These are phyloP conservation scores for Cercospora citrullina DNA, from an alignment of 2,329 filamentous ascomycete species.

Conservation along the genomic window DNA sequence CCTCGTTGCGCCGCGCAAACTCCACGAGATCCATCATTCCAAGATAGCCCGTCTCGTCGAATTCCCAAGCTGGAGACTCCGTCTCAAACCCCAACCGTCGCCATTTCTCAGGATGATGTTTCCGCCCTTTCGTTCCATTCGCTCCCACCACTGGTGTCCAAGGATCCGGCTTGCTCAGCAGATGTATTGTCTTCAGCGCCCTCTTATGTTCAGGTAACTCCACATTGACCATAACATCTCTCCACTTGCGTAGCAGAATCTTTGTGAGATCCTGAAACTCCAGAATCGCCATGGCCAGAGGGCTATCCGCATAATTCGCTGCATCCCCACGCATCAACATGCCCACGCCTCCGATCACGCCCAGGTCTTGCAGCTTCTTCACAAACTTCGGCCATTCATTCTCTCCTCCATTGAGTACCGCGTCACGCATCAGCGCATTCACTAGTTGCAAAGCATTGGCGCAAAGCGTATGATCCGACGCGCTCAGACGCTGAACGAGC, in stretches of 20 bases:
- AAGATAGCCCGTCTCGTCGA: slow-evolving; percentile 80
- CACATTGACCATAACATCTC: slow-evolving; percentile 77
- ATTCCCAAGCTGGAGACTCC: slow-evolving; percentile 83
- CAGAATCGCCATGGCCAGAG: slow-evolving; percentile 80
- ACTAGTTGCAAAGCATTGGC: slow-evolving; percentile 93
- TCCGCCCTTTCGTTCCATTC: slow-evolving; percentile 46
- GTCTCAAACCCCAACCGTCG: slow-evolving; percentile 85
- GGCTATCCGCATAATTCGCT: slow-evolving; percentile 84
- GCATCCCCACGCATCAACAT: slow-evolving; percentile 92
- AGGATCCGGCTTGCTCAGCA: slow-evolving; percentile 56
- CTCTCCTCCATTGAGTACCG: slow-evolving; percentile 72
- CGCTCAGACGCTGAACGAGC: slow-evolving; percentile 86
- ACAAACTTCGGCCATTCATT: slow-evolving; percentile 96
- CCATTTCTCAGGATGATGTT: slow-evolving; percentile 90
- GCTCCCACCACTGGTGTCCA: slow-evolving; percentile 52
- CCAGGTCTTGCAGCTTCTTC: slow-evolving; percentile 87
- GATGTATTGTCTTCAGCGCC: slow-evolving; percentile 80
- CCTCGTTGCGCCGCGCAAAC: slow-evolving; percentile 88
- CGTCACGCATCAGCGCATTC: slow-evolving; percentile 91
- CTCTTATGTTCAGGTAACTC: slow-evolving; percentile 86
- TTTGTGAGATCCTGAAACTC: slow-evolving; percentile 81
- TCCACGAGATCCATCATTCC: slow-evolving; percentile 98
- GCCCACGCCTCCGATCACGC: slow-evolving; percentile 86
- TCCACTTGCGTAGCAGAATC: slow-evolving; percentile 67
- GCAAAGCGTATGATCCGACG: slow-evolving; percentile 91